Base-by-base conservation (phyloP, 805 yeast species). In the Lipomyces anomalus region DNA sequence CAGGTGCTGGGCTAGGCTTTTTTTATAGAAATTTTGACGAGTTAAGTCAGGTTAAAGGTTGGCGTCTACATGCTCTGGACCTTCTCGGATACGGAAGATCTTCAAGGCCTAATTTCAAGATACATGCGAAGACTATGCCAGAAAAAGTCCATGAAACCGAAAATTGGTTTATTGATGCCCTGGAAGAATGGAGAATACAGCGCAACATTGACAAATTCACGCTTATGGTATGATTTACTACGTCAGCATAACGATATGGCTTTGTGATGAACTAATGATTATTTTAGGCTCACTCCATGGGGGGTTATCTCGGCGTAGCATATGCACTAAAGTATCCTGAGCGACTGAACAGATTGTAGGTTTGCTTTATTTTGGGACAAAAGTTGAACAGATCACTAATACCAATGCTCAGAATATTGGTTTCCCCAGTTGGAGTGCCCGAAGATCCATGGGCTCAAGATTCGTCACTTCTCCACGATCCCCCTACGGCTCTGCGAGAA, bases 251-350 rank as follows among this genome's bases (percentile, higher is more conserved):
- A n/a, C n/a, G n/a, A n/a, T n/a, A n/a, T n/a, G n/a, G n/a, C n/a
- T n/a, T n/a, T n/a, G n/a, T n/a, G n/a, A n/a, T n/a, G n/a, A n/a
- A n/a, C n/a, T n/a, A n/a, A n/a, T n/a, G n/a, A n/a, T n/a, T n/a
- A n/a, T n/a, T n/a, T n/a, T n/a, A n/a, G n/a, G n/a, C 95, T 1
- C 98, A 90, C 65, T 88, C 96, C 0, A 72, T 92, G 76, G 98
- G 98, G 3, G 96, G 95, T 0, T 90, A 89, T 60, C 57, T 90
- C 20, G 75, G 83, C 61, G 75, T 82, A 0, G 65, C 81, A 3
- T 84, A 86, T 56, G 82, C 85, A 3, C 69, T 79, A 43, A 70
- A 72, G 43, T 66, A 72, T 51, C 86, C 90, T 0, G 65, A 69
- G 1, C 74, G 78, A 37, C 81, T 89, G 50, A 68, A 72, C 39